A percentile compares a stretch with the other conserved stretches of the same genome.
Evolutionary conservation across 148 eudicot genomes (phyloP).

Genomic region (Fagopyrum homotropicum): DNA sequence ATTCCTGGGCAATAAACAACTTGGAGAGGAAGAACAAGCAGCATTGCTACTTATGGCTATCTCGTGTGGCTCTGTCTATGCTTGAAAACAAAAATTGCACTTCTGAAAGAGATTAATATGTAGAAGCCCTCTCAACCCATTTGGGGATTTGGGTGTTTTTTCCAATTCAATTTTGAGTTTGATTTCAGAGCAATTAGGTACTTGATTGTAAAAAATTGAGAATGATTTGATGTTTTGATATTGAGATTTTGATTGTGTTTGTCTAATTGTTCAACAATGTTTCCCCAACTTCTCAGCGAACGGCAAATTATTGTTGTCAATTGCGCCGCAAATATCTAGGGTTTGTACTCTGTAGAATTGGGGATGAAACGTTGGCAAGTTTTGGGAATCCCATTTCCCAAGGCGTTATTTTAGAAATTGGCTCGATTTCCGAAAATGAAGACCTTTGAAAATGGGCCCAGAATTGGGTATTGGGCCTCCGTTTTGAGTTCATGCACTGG

Average conservation of each 20-base stretch:
- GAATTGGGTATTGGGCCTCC: neutral
- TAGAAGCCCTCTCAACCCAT: slow-evolving; percentile 1
- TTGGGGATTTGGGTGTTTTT: neutral
- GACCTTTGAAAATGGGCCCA: neutral
- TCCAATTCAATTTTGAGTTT: neutral
- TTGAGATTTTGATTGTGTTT: neutral
- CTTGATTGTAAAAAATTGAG: neutral
- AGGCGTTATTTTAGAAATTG: neutral
- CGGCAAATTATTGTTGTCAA: neutral
- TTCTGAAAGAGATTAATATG: neutral
- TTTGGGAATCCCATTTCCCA: neutral
- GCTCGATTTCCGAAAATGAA: neutral
- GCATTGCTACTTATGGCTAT: slow-evolving; percentile 47
- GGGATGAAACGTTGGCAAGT: neutral
- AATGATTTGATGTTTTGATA: neutral
- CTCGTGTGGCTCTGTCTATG: slow-evolving; percentile 37
- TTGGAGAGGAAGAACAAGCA: slow-evolving; percentile 50
- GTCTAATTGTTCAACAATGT: neutral
- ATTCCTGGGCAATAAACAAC: slow-evolving; percentile 4
- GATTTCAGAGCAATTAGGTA: neutral
- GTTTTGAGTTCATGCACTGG: neutral
- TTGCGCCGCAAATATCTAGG: slow-evolving; percentile 7
- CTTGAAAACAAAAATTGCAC: neutral
- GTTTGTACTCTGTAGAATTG: slow-evolving; percentile 8
- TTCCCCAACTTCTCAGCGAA: neutral